A percentile compares a stretch with the other conserved stretches of the same genome.
Evolutionary conservation across 2,329 filamentous ascomycete species (phyloP).

Genomic region (Epicoccum sorghinum): DNA sequence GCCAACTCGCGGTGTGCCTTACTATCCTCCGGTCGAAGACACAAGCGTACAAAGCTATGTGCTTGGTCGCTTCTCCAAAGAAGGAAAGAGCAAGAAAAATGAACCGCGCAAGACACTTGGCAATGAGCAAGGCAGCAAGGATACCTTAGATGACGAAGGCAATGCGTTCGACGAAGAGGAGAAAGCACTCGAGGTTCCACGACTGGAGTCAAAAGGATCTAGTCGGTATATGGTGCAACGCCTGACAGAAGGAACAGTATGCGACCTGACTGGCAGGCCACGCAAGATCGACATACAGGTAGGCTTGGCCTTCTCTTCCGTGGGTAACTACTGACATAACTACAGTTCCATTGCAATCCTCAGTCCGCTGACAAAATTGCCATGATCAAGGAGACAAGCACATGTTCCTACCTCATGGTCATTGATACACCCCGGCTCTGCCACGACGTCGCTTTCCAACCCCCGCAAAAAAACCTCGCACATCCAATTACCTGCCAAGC

Average conservation of each 20-base stretch:
- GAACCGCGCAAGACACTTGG: conserved; percentile 39
- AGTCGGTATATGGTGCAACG: conserved; percentile 86
- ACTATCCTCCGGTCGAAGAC: conserved; percentile 77
- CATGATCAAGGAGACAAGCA: conserved; percentile 91
- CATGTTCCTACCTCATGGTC: conserved; percentile 91
- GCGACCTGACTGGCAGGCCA: conserved; percentile 82
- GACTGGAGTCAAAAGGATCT: conserved; percentile 81
- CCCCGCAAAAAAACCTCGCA: conserved; percentile 76
- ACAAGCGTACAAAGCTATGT: conserved; percentile 76
- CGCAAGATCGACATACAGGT: conserved; percentile 83
- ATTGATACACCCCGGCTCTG: conserved; percentile 89
- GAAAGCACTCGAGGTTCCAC: conserved; percentile 55
- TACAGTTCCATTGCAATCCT: conserved; percentile 75
- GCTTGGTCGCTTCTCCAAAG: conserved; percentile 65
- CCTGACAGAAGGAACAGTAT: conserved; percentile 78
- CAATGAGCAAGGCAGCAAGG: conserved; percentile 32
- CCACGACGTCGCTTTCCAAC: conserved; percentile 83
- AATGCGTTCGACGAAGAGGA: conserved; percentile 32
- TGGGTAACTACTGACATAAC: background rate
- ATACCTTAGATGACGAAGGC: conserved; percentile 37
- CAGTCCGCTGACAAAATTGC: conserved; percentile 78
- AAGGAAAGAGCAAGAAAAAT: conserved; percentile 27
- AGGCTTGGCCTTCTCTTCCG: conserved; percentile 18
- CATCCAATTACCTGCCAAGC: conserved; percentile 78
- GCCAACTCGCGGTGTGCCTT: conserved; percentile 68